Evolutionary conservation across 331 rosid species (phyloP).

Genomic region (Quercus lobata): DNA sequence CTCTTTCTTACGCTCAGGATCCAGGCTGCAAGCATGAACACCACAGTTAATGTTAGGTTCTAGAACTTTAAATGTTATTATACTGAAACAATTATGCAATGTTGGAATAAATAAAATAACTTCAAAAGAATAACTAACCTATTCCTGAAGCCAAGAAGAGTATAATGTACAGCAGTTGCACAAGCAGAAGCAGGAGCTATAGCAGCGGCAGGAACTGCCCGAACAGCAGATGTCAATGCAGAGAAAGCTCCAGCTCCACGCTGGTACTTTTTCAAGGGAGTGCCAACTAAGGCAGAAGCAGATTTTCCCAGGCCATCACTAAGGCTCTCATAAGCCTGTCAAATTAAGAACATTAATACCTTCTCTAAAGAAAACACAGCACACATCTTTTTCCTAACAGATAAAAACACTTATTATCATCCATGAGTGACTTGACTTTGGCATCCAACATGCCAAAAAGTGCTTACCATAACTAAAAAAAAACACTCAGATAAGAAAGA

Average conservation of each 20-base stretch:
- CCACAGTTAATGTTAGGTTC: conserved; percentile 17
- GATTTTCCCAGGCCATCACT: conserved; percentile 94
- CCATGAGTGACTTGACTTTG: background rate
- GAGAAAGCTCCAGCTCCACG: conserved; percentile 92
- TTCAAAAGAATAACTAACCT: conserved; percentile 46
- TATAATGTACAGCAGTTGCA: conserved; percentile 84
- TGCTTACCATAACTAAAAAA: background rate
- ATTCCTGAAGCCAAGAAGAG: conserved; percentile 93
- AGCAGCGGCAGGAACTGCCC: conserved; percentile 88
- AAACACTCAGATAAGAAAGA: background rate
- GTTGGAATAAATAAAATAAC: conserved; percentile 17
- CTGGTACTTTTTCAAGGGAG: conserved; percentile 78
- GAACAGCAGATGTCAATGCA: conserved; percentile 86
- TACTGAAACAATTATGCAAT: background rate
- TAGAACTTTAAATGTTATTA: conserved; percentile 1
- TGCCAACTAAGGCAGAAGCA: conserved; percentile 86
- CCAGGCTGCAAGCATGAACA: conserved; percentile 61
- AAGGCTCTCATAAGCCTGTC: conserved; percentile 85
- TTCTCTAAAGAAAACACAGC: background rate
- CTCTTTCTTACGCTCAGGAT: conserved; percentile 88
- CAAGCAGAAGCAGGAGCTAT: conserved; percentile 97
- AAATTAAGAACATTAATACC: conserved; percentile 23
- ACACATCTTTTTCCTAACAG: background rate
- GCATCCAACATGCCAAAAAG: background rate
- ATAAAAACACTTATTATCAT: background rate